These are phyloP conservation scores for Colletotrichum cordylinicola DNA, from an alignment of 2,329 filamentous ascomycete genomes.

Conservation along the genomic window DNA sequence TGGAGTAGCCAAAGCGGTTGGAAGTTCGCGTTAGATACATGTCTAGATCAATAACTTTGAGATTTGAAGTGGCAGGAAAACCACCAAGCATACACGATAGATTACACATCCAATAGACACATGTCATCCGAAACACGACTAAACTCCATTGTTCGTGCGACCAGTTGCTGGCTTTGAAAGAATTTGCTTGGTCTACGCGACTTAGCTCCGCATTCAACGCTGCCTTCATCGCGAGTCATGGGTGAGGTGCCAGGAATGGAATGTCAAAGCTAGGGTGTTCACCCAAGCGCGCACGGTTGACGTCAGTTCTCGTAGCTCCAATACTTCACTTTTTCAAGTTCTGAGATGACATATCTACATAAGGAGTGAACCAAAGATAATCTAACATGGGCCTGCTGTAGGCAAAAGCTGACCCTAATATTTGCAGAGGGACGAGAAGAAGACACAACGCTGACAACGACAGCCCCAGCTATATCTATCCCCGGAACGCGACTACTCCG, in stretches of 20 bases:
- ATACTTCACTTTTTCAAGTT: background rate
- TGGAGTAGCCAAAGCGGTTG: background rate
- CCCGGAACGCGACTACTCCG: background rate
- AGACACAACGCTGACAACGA: background rate
- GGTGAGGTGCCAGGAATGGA: accelerated
- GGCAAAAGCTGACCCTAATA: accelerated
- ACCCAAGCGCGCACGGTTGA: background rate
- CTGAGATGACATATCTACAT: background rate
- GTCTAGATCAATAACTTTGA: accelerated
- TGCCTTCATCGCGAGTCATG: background rate
- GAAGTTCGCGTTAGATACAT: background rate
- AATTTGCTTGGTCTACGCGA: background rate
- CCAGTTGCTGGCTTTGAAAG: background rate
- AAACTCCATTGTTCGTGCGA: background rate
- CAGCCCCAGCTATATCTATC: background rate
- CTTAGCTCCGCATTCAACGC: background rate
- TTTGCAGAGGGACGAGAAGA: background rate
- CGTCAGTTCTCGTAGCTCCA: background rate
- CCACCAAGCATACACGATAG: background rate
- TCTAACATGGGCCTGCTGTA: background rate
- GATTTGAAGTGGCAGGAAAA: background rate
- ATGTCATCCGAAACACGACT: background rate
- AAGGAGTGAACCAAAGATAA: background rate
- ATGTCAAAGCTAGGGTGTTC: background rate
- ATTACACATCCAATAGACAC: background rate